Evolutionary conservation across 1,139 yeast genomes (phyloP).

Genomic region (Geotrichum cucujoidarum): DNA sequence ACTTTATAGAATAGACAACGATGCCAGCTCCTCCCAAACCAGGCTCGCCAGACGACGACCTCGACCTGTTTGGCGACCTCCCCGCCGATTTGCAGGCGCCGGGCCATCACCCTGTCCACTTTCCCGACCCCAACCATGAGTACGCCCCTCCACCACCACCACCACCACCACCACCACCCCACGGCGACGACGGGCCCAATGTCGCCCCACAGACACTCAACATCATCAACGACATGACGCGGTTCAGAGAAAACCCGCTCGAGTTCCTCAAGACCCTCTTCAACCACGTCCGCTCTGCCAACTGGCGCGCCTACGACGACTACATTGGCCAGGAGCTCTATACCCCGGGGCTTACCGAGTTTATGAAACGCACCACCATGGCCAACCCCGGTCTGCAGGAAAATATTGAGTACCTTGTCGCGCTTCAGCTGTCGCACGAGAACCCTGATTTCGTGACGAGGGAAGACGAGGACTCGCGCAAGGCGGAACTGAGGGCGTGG

Average conservation of each 20-base stretch:
- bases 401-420: constrained; percentile 34
- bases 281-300: constrained; percentile 35
- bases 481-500: constrained; percentile 32
- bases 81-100: constrained; percentile 1
- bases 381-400: constrained; percentile 31
- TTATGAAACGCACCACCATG: constrained; percentile 32
- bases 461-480: constrained; percentile 22
- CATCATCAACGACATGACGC: constrained; percentile 26
- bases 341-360: constrained; percentile 35
- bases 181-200: background rate
- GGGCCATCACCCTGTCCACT: constrained; percentile 5
- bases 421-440: constrained; percentile 33
- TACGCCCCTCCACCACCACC: constrained; percentile 3
- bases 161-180: background rate
- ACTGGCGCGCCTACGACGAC: constrained; percentile 39
- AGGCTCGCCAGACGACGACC: constrained; percentile 1
- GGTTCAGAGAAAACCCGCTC: constrained; percentile 38
- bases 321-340: constrained; percentile 39
- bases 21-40: background rate
- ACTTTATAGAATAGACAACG: background rate
- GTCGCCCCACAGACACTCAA: constrained; percentile 14
- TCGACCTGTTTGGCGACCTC: constrained; percentile 10
- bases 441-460: constrained; percentile 6
- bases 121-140: background rate
- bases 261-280: constrained; percentile 33